These are phyloP conservation scores for Sonneratia caseolaris DNA, from an alignment of 345 rosid genomes.

Conservation along the genomic window DNA sequence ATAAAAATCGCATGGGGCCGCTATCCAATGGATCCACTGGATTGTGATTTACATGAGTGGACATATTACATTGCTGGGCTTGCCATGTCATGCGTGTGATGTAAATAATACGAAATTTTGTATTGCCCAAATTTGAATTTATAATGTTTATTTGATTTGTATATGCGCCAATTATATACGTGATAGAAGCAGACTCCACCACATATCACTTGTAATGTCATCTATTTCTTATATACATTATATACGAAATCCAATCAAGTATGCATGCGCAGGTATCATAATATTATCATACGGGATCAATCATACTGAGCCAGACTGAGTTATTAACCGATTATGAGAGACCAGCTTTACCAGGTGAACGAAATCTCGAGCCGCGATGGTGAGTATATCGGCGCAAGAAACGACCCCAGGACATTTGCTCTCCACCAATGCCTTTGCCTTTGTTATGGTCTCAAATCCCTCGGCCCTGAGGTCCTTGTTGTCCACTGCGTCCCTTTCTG, in stretches of 20 bases:
- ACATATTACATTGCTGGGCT: background rate
- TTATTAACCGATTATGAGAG: background rate
- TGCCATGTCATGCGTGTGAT: background rate
- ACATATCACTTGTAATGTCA: background rate
- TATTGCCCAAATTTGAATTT: background rate
- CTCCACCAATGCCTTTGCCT: constrained; percentile 69
- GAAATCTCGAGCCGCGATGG: constrained; percentile 77
- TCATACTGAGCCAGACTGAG: background rate
- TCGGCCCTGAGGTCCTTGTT: constrained; percentile 55
- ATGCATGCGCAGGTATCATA: no score
- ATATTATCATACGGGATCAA: no score
- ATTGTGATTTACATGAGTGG: background rate
- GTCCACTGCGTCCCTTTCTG: constrained; percentile 71
- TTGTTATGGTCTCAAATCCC: constrained; percentile 46
- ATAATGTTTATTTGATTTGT: background rate
- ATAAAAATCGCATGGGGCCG: background rate
- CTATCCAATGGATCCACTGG: background rate
- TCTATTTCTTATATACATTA: background rate
- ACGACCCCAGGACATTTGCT: constrained; percentile 71
- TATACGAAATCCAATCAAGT: background rate
- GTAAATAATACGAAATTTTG: background rate
- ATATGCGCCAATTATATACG: background rate
- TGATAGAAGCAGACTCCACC: background rate
- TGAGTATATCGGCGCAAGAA: constrained; percentile 84
- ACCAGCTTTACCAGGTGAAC: constrained; percentile 35